Evolutionary conservation across 2,329 filamentous ascomycete species (phyloP).

Genomic region (Alternaria novae-zelandiae): DNA sequence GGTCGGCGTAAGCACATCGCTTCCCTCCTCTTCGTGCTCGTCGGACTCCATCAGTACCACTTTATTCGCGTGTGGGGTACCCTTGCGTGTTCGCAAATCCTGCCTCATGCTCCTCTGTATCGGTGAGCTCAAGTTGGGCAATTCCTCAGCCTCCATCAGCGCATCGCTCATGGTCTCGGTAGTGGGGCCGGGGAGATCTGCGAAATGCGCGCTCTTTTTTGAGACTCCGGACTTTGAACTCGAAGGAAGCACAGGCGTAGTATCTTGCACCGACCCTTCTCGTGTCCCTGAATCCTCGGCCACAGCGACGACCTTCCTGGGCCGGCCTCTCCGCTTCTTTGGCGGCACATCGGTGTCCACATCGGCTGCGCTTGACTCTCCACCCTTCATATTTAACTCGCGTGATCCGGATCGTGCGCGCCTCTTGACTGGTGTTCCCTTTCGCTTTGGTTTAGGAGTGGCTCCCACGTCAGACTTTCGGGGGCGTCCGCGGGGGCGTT

Average conservation of each 20-base stretch:
- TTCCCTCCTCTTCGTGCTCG: slow-evolving; percentile 29
- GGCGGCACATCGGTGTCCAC: slow-evolving; percentile 32
- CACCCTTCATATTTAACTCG: slow-evolving; percentile 20
- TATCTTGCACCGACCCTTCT: background rate
- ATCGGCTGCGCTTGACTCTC: slow-evolving; percentile 30
- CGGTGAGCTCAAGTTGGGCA: slow-evolving; percentile 17
- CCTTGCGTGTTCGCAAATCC: slow-evolving; percentile 31
- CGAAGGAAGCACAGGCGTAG: slow-evolving; percentile 9
- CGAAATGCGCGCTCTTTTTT: slow-evolving; percentile 17
- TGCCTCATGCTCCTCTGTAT: slow-evolving; percentile 17
- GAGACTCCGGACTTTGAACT: slow-evolving; percentile 1
- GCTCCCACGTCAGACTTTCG: slow-evolving; percentile 43
- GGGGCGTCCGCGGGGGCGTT: slow-evolving; percentile 45
- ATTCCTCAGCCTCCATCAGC: slow-evolving; percentile 10
- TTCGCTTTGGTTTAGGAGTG: slow-evolving; percentile 37
- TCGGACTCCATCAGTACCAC: slow-evolving; percentile 24
- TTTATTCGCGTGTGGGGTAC: slow-evolving; percentile 36
- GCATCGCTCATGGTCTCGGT: slow-evolving; percentile 18
- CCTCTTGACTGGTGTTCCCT: slow-evolving; percentile 41
- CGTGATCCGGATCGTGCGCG: slow-evolving; percentile 33
- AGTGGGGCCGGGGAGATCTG: slow-evolving; percentile 1
- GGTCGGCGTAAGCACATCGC: slow-evolving; percentile 32
- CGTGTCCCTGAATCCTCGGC: slow-evolving; percentile 13
- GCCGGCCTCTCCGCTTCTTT: slow-evolving; percentile 42
- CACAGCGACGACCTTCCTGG: slow-evolving; percentile 37